Base-by-base conservation (phyloP, 2,329 filamentous ascomycete genomes). In the Elsinoe australis region DNA sequence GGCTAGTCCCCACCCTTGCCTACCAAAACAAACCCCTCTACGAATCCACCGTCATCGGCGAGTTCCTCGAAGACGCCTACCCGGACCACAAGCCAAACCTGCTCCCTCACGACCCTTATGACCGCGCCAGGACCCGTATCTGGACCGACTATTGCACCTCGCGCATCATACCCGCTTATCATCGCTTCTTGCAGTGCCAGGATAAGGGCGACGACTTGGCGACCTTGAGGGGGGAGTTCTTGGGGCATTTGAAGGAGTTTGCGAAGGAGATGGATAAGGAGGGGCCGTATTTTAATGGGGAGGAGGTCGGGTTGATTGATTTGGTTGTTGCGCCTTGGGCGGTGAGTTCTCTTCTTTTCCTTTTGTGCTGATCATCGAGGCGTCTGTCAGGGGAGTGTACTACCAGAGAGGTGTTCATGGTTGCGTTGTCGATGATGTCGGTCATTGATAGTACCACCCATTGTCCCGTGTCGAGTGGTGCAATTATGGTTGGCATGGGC, bases 31-130 rank as follows among this genome's bases (percentile, higher is more conserved):
- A 78, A 59, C 78, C 82, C 0, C 69, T 89, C 5, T 87, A 84
- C 56, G 84, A 90, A 62, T 85, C 80, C 58, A 77, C 71, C 5
- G 76, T 89, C 38, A 73, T 90, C 29, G 81, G 79, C 64, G 83
- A 88, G 61, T 90, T 85, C 55, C 70, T 90, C 1, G 80, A 90
- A 54, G 84, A 89, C 53, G 78, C 78, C 0, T 87, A 79, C 52
- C 67, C 73, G 0, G 69, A 70, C 3, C 72, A 58, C 63, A 69
- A 48, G 47, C 71, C 70, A 1, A 61, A 64, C 1, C 62, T 89
- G 3, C 64, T 85, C 7, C 80, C 84, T 0, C 58, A 63, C 0
- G 77, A 80, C 49, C 68, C 77, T 0, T 89, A 86, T 57, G 72
- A 78, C 47, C 71, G 76, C 46, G 85, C 85, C 3, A 64, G 79